These are phyloP conservation scores for Solanum tarijense DNA, from an alignment of 257 asterid genomes.

Conservation along the genomic window DNA sequence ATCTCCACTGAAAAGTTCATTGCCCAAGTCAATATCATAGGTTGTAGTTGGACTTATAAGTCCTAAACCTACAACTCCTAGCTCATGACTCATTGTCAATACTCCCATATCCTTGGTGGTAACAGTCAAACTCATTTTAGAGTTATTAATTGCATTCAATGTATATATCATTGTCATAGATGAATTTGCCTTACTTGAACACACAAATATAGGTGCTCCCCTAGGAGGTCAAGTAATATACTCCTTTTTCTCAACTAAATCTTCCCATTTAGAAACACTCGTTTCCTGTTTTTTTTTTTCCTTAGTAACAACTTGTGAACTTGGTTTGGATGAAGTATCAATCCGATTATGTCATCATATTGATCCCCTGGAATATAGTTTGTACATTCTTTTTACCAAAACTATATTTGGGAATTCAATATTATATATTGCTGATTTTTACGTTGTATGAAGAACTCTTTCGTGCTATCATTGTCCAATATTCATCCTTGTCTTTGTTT, in stretches of 20 bases:
- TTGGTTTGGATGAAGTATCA: background rate
- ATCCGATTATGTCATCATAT: no score
- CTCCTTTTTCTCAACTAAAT: background rate
- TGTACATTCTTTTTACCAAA: no score
- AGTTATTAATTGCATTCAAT: background rate
- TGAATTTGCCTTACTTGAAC: background rate
- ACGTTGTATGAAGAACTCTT: background rate
- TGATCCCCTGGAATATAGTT: no score
- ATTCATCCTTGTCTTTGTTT: no score
- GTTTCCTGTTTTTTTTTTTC: background rate
- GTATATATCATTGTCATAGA: background rate
- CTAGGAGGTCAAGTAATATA: background rate
- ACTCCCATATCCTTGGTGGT: background rate
- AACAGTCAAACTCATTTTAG: background rate
- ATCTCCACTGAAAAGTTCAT: background rate
- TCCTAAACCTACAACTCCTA: background rate
- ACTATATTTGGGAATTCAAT: no score
- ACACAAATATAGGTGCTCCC: background rate
- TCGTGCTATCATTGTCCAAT: background rate
- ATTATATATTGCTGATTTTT: no score
- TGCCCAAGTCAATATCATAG: background rate
- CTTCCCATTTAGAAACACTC: background rate
- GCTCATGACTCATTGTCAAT: background rate
- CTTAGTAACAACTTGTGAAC: background rate
- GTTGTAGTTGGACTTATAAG: background rate